Conservation (phyloP, 2,329 filamentous ascomycete species). For the Penicillium psychrosexuale region DNA sequence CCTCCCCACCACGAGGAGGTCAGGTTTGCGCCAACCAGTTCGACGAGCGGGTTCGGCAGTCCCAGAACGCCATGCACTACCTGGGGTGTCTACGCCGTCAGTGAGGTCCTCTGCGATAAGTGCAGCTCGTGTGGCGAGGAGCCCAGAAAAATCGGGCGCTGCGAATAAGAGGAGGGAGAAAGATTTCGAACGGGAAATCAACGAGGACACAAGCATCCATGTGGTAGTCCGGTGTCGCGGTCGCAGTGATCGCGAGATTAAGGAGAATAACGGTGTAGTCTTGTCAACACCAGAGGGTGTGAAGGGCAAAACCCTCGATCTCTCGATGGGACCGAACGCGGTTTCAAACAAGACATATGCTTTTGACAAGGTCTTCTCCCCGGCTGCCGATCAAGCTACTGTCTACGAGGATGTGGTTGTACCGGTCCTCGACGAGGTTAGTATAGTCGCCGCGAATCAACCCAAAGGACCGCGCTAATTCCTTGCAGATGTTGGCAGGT, state of each 20-base stretch:
- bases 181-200: slow-evolving; percentile 69
- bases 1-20: slow-evolving; percentile 49
- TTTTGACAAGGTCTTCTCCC: slow-evolving; percentile 96
- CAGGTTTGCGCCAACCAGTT: slow-evolving; percentile 50
- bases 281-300: slow-evolving; percentile 76
- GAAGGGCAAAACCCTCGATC: slow-evolving; percentile 75
- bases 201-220: slow-evolving; percentile 92
- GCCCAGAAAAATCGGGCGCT: slow-evolving; percentile 48
- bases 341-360: slow-evolving; percentile 94
- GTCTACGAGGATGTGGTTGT: slow-evolving; percentile 93
- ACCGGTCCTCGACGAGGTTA: slow-evolving; percentile 87
- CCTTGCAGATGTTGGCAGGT: slow-evolving; percentile 74
- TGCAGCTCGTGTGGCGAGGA: slow-evolving; percentile 38
- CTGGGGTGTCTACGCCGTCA: slow-evolving; percentile 69
- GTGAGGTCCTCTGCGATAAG: slow-evolving; percentile 54
- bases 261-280: slow-evolving; percentile 92
- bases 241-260: slow-evolving; percentile 85
- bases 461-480: slow-evolving; percentile 10
- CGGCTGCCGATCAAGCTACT: slow-evolving; percentile 88
- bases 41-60: slow-evolving; percentile 53
- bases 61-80: slow-evolving; percentile 61
- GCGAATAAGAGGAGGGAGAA: slow-evolving; percentile 81
- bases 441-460: slow-evolving; percentile 16
- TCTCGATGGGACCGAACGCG: slow-evolving; percentile 89
- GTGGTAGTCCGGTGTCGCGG: slow-evolving; percentile 94